These are phyloP conservation scores for Plasmodium knowlesi DNA, from an alignment of 169 alveolate genomes.

Conservation along the genomic window DNA sequence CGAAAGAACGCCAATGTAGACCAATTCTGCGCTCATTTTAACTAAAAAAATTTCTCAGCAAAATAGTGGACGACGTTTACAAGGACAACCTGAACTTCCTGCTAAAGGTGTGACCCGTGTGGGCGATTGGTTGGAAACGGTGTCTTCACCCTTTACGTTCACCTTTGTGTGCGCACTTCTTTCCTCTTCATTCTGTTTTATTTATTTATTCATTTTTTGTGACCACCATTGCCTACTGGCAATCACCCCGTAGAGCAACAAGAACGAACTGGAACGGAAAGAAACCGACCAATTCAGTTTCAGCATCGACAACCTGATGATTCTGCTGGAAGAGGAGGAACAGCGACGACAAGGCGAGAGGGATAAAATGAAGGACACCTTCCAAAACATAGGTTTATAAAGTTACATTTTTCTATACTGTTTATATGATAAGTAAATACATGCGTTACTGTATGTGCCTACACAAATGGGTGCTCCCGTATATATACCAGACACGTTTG, in stretches of 20 bases:
- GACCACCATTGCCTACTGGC: not conserved
- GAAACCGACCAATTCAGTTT: conserved; percentile 52
- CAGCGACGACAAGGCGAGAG: conserved; percentile 21
- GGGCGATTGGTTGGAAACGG: not conserved
- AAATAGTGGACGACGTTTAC: conserved; percentile 65
- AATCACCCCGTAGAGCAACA: conserved; percentile 33
- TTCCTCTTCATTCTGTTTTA: not conserved
- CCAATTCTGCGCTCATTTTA: not conserved
- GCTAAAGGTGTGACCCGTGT: conserved; percentile 34
- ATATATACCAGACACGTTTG: not conserved
- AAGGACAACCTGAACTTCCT: conserved; percentile 59
- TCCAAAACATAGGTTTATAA: conserved; percentile 62
- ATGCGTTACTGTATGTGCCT: not conserved
- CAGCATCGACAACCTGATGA: conserved; percentile 41
- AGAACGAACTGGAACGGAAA: conserved; percentile 50
- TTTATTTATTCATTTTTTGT: conserved; percentile 1
- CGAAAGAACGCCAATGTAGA: not conserved
- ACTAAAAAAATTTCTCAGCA: conserved; percentile 19
- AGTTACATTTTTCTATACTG: not conserved
- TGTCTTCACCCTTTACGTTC: not conserved
- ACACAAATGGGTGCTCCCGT: not conserved
- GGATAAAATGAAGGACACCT: conserved; percentile 51
- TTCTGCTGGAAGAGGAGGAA: conserved; percentile 50
- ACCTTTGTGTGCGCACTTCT: not conserved
- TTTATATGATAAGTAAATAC: not conserved